Conservation (phyloP, 805 yeast species). For the Ogataea trehaloabstinens region DNA sequence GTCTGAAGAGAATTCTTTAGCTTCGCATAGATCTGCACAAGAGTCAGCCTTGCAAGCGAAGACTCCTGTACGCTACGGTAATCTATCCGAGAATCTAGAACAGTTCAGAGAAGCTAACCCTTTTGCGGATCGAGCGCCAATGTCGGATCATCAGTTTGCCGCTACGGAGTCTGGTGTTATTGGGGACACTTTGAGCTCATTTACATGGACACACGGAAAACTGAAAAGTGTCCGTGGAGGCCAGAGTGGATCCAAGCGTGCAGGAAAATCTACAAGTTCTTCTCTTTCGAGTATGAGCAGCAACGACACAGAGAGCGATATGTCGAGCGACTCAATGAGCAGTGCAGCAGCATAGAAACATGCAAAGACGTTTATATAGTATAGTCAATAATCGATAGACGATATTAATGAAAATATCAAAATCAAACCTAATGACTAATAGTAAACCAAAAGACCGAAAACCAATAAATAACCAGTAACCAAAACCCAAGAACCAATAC, state of each 20-base stretch:
- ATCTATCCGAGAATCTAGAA: slow-evolving; percentile 18
- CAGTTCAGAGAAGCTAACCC: slow-evolving; percentile 14
- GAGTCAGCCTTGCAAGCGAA: too few relatives aligned
- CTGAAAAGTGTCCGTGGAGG: slow-evolving; percentile 9
- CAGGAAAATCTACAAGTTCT: background rate
- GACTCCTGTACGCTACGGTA: slow-evolving; percentile 22
- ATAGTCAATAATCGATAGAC: too few relatives aligned
- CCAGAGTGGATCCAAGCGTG: background rate
- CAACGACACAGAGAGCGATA: slow-evolving; percentile 1
- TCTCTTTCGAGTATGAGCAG: slow-evolving; percentile 2
- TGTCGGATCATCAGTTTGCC: background rate
- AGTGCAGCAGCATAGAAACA: background rate
- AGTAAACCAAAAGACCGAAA: too few relatives aligned
- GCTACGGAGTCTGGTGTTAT: slow-evolving; percentile 12
- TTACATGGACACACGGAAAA: slow-evolving; percentile 17
- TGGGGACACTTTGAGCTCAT: slow-evolving; percentile 19
- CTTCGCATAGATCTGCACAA: background rate
- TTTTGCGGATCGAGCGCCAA: background rate
- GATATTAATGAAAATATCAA: too few relatives aligned
- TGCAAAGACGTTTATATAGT: too few relatives aligned
- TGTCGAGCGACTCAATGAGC: slow-evolving; percentile 4
- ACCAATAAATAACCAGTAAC: too few relatives aligned
- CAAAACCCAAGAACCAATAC: too few relatives aligned
- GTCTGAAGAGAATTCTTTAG: slow-evolving; percentile 20
- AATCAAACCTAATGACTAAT: too few relatives aligned